A percentile compares a stretch with the other conserved stretches of the same genome.
Evolutionary conservation across 352 stramenopile genomes (phyloP).

Genomic region (Phytophthora syringae): DNA sequence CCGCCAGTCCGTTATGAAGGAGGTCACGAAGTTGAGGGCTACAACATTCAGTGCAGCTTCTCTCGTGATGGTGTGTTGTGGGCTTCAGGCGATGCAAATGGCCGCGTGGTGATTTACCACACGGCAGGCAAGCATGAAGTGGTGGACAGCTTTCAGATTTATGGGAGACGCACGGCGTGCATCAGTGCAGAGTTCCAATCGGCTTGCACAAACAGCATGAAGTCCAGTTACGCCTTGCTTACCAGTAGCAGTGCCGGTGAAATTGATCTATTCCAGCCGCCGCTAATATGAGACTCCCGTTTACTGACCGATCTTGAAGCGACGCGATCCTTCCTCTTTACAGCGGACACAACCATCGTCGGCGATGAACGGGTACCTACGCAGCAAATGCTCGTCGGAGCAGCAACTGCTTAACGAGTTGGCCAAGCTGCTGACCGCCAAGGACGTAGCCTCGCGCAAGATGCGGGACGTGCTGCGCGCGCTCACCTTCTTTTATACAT

Average conservation of each 20-base stretch:
- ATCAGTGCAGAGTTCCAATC: conserved; percentile 46
- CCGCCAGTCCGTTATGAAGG: conserved; percentile 31
- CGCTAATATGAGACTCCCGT: too few species aligned
- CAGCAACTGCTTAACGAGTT: conserved; percentile 88
- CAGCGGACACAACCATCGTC: neutral
- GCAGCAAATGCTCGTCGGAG: conserved; percentile 77
- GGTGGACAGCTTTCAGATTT: conserved; percentile 32
- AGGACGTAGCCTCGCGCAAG: conserved; percentile 74
- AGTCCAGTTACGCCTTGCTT: conserved; percentile 20
- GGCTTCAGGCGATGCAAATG: conserved; percentile 53
- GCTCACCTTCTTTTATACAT: conserved; percentile 80
- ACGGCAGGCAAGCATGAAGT: conserved; percentile 22
- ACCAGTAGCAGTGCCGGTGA: conserved; percentile 34
- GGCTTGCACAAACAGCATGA: neutral
- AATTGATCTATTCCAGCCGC: conserved; percentile 36
- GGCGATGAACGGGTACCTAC: conserved; percentile 75
- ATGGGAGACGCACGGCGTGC: conserved; percentile 24
- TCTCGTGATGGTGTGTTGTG: conserved; percentile 48
- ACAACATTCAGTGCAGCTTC: conserved; percentile 61
- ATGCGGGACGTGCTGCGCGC: conserved; percentile 76
- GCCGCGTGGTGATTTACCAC: conserved; percentile 57
- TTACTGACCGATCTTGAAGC: conserved; percentile 34
- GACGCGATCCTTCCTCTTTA: conserved; percentile 41
- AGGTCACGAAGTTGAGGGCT: conserved; percentile 52
- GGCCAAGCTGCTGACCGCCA: conserved; percentile 58